phyloP scores from a whole-genome alignment of 2,329 filamentous ascomycete genomes.

The Drechslera avenae region DNA sequence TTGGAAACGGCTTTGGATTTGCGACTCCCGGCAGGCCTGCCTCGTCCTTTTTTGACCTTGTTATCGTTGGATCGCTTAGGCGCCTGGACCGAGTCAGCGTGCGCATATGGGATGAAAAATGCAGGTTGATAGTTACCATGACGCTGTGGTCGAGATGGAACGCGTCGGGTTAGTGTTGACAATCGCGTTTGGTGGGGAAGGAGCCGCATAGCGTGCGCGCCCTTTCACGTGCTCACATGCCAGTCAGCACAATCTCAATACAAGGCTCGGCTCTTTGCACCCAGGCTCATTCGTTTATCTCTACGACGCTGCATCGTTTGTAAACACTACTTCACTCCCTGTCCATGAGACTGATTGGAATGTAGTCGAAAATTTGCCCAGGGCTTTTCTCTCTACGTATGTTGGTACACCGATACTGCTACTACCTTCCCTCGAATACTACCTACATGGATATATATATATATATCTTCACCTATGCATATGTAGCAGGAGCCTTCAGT shows the following conservation, averaged over 20 bases:
- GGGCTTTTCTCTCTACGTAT: background rate
- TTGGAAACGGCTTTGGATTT: constrained; percentile 22
- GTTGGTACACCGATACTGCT: too few species aligned
- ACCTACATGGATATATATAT: too few species aligned
- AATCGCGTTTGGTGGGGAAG: constrained; percentile 12
- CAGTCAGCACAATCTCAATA: too few species aligned
- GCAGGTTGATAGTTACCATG: constrained; percentile 33
- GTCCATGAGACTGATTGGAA: too few species aligned
- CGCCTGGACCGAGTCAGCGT: constrained; percentile 30
- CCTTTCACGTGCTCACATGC: constrained; percentile 7
- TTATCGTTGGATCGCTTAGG: constrained; percentile 24
- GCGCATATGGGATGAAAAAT: background rate
- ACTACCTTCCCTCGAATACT: background rate
- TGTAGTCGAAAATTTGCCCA: background rate
- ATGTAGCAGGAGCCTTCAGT: background rate
- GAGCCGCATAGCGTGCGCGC: constrained; percentile 7
- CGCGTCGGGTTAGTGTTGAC: constrained; percentile 21
- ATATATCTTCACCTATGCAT: too few species aligned
- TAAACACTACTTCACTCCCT: too few species aligned
- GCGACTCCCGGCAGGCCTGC: constrained; percentile 32
- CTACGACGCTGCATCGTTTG: too few species aligned
- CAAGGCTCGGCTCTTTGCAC: background rate
- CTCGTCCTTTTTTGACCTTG: constrained; percentile 27
- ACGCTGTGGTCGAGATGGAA: constrained; percentile 27
- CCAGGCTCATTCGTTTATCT: background rate